These are phyloP conservation scores for Rhynchosporium graminicola DNA, from an alignment of 2,329 filamentous ascomycete genomes.

Conservation along the genomic window DNA sequence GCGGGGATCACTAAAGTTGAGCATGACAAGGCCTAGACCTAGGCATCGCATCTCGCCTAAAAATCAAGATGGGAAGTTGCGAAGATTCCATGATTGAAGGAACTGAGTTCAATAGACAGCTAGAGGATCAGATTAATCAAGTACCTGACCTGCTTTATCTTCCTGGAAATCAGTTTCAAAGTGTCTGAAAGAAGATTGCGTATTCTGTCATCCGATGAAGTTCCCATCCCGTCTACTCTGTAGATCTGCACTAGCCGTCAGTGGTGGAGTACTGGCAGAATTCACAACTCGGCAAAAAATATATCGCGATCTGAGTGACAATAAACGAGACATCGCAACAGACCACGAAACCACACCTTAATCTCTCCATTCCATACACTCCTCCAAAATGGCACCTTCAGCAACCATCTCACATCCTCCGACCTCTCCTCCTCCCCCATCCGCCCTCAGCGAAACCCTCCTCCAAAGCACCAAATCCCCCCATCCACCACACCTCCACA, in stretches of 20 bases:
- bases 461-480: conserved; percentile 27
- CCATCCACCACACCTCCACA: conserved; percentile 42
- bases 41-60: too few species aligned
- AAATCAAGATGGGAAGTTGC: too few species aligned
- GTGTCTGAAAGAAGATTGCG: too few species aligned
- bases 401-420: conserved; percentile 4
- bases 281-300: neutral
- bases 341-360: neutral
- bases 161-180: too few species aligned
- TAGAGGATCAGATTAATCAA: too few species aligned
- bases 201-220: neutral
- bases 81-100: too few species aligned
- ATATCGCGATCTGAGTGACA: neutral
- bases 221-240: neutral
- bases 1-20: too few species aligned
- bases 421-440: conserved; percentile 24
- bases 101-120: too few species aligned
- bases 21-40: too few species aligned
- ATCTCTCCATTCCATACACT: neutral
- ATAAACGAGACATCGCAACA: neutral
- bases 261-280: conserved; percentile 4
- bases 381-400: conserved; percentile 15
- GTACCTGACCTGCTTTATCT: too few species aligned
- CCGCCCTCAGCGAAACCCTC: conserved; percentile 36
- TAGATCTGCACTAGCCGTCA: neutral